Evolutionary conservation across 768 basidiomycete species (phyloP), one percentile per base, ranked within the genome.

Genomic region (Lanmaoa rubissima): DNA sequence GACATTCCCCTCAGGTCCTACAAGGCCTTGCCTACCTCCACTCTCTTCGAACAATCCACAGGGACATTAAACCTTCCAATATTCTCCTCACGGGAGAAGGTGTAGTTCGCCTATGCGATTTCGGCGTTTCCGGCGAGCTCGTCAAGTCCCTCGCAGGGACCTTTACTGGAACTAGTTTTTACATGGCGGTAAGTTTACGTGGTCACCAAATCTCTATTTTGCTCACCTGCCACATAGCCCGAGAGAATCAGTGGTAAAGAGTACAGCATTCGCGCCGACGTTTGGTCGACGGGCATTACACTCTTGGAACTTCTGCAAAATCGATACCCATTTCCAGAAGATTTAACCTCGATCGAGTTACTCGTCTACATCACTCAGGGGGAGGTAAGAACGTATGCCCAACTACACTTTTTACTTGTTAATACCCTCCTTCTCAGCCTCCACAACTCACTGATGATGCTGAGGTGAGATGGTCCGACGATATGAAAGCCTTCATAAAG

Each of bases 241-340:
- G 96, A 98, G 74, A 88, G 96, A 59, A 95, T 98, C 58, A 87
- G 86, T 64, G 96, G 96, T 6, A 82, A 88, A 53, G 85, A 89
- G 61, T 99, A 97, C 71, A 92, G 92, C 34, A 96, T 97, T 66
- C 86, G 92, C 55, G 92, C 95, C 38, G 95, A 99, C 70, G 95
- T 99, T 24, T 99, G 97, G 97, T 98, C 95, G 1, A 89, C 94
- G 14, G 97, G 96, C 24, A 88, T 99, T 44, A 91, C 94, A 0
- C 80, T 99, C 35, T 81, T 98, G 63, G 97, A 98, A 74, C 83
- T 99, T 24, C 90, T 95, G 6, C 84, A 92, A 67, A 97, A 96
- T 65, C 85, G 90, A 41, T 98, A 97, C 79, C 97, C 97, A 11
- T 98, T 97, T 77, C 90, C 94, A 3, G 85, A 82, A 38, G 93